Base-by-base conservation (phyloP, 306 rosid species). In the Pyrus pyrifolia region DNA sequence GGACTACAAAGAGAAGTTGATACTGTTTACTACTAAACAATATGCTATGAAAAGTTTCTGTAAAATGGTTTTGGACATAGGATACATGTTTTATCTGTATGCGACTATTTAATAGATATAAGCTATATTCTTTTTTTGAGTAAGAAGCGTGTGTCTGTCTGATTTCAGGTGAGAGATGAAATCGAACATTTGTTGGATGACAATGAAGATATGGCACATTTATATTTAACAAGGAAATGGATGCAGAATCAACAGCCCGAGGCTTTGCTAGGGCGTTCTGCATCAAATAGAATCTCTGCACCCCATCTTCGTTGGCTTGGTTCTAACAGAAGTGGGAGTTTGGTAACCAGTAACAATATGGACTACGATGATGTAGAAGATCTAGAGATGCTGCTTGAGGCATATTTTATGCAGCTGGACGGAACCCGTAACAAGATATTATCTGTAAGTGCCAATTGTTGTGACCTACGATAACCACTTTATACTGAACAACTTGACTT, bases 321-420 rank as follows among this genome's bases (percentile, higher is more conserved):
- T 81, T 95, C 97, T 77, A 78, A 49, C 55, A 88, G 86, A 80
- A 95, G 97, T 18, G 91, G 82, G 81, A 95, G 97, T 80, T 63
- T 89, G 81, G 82, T 82, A 59, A 85, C 91, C 65, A 89, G 93
- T 85, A 88, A 82, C 77, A 76, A 73, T 53, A 78, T 30, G 82
- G 89, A 86, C 79, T 92, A 88, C 73, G 85, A 86, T 59, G 96
- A 89, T 31, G 98, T 96, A 38, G 99, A 96, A 85, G 99, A 96
- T 84, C 85, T 92, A 75, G 98, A 96, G 85, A 96, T 96, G 99
- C 81, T 96, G 90, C 98, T 96, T 40, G 99, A 96, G 87, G 99
- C 98, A 53, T 96, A 96, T 80, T 96, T 96, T 83, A 92, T 96
- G 93, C 98, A 96, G 82, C 83, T 95, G 77, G 99, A 95, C 83